Percentiles rank a stretch among this genome's conserved stretches.
phyloP scores from a whole-genome alignment of 768 basidiomycete species.

The Bullera alba region DNA sequence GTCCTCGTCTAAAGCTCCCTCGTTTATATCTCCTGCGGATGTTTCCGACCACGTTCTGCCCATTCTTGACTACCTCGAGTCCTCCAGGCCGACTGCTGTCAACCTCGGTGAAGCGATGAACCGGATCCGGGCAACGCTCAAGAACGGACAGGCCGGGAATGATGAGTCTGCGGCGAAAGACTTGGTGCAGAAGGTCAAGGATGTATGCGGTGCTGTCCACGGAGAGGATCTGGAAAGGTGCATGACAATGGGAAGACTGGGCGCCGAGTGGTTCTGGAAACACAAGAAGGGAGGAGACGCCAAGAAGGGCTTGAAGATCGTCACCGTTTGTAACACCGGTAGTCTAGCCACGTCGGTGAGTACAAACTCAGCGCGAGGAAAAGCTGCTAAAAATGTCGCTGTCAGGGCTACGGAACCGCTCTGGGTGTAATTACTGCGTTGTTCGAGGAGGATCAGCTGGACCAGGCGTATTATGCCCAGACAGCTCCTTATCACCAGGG shows the following conservation, averaged over 20 bases:
- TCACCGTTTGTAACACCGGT: slow-evolving; percentile 97
- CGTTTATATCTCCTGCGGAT: slow-evolving; percentile 51
- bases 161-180: slow-evolving; percentile 42
- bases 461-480: slow-evolving; percentile 84
- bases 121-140: slow-evolving; percentile 53
- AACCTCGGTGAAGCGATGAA: slow-evolving; percentile 83
- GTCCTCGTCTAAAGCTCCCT: slow-evolving; percentile 47
- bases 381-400: neutral
- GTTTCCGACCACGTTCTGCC: slow-evolving; percentile 57
- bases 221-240: slow-evolving; percentile 84
- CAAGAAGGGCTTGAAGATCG: slow-evolving; percentile 60
- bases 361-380: neutral
- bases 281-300: slow-evolving; percentile 45
- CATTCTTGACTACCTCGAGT: slow-evolving; percentile 66
- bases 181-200: slow-evolving; percentile 56
- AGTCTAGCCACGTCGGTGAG: slow-evolving; percentile 85
- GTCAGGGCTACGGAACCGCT: slow-evolving; percentile 88
- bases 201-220: slow-evolving; percentile 67
- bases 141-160: slow-evolving; percentile 41
- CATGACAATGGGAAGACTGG: slow-evolving; percentile 72
- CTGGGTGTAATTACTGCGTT: slow-evolving; percentile 88
- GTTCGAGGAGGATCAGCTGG: slow-evolving; percentile 67
- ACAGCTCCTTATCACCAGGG: slow-evolving; percentile 57
- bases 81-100: slow-evolving; percentile 90
- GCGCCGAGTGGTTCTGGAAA: slow-evolving; percentile 72